Percentiles rank a stretch among this genome's conserved stretches.
Evolutionary conservation across 2,329 filamentous ascomycete genomes (phyloP).

Genomic region (Leptodontidium sp.): DNA sequence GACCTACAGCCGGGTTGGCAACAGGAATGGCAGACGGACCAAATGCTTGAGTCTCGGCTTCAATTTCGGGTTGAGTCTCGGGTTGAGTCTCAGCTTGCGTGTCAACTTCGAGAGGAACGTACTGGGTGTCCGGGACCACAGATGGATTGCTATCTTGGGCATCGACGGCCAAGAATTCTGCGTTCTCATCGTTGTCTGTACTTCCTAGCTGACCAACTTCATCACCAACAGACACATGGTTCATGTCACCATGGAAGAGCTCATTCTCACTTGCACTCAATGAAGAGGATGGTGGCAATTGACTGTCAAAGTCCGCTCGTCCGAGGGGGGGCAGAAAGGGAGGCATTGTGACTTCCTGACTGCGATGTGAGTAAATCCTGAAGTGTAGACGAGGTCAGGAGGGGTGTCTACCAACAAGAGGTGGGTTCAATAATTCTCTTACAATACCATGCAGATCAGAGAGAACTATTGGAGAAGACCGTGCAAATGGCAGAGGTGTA

Average conservation of each 20-base stretch:
- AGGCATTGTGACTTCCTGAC: not conserved
- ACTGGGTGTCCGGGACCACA: slow-evolving; percentile 39
- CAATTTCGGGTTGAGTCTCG: not conserved
- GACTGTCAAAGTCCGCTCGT: not conserved
- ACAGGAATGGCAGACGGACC: not conserved
- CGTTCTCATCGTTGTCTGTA: slow-evolving; percentile 2
- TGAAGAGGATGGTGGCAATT: not conserved
- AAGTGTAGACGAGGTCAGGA: not conserved
- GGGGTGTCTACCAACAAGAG: not conserved
- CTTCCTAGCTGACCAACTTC: not conserved
- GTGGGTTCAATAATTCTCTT: not conserved
- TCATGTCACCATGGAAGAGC: not conserved
- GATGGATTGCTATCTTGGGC: slow-evolving; percentile 28
- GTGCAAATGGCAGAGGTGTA: not conserved
- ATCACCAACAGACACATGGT: not conserved
- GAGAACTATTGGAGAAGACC: not conserved
- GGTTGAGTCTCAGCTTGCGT: slow-evolving; percentile 29
- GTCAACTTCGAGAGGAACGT: slow-evolving; percentile 34
- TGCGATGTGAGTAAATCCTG: not conserved
- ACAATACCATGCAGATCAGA: not conserved
- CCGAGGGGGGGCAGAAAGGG: not conserved
- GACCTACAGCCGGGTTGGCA: not conserved
- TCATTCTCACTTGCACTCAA: too few species aligned
- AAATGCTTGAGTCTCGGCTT: not conserved
- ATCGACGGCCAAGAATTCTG: not conserved